These are phyloP conservation scores for Paecilomyces variotii DNA, from an alignment of 2,329 filamentous ascomycete species.

Conservation along the genomic window DNA sequence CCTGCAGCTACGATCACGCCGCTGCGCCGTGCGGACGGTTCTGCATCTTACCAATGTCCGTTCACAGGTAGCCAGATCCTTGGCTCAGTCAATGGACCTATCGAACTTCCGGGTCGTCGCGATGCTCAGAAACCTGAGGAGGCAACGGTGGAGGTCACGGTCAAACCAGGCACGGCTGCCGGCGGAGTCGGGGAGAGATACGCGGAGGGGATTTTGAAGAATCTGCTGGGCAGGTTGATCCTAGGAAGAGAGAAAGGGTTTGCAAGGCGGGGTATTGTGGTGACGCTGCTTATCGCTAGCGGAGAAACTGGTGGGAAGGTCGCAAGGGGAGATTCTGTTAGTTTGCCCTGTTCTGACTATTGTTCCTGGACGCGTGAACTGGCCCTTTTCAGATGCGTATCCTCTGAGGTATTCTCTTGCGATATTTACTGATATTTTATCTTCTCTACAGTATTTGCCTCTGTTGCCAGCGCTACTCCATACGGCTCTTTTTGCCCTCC, in stretches of 20 bases:
- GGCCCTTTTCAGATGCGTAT: neutral
- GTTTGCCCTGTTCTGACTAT: slow-evolving; percentile 8
- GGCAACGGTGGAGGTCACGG: slow-evolving; percentile 79
- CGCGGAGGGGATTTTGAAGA: slow-evolving; percentile 54
- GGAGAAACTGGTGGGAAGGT: slow-evolving; percentile 22
- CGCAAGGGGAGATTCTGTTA: slow-evolving; percentile 31
- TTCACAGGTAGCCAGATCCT: slow-evolving; percentile 66
- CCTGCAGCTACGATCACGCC: slow-evolving; percentile 26
- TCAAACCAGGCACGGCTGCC: slow-evolving; percentile 76
- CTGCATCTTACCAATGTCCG: slow-evolving; percentile 34
- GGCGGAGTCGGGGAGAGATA: slow-evolving; percentile 79
- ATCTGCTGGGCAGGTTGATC: slow-evolving; percentile 30
- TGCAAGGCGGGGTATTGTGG: slow-evolving; percentile 33
- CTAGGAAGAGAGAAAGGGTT: slow-evolving; percentile 35
- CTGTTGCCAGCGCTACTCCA: slow-evolving; percentile 78
- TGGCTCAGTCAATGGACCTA: slow-evolving; percentile 81
- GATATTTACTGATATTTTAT: slow-evolving; percentile 7
- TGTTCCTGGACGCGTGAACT: neutral
- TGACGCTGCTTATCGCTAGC: slow-evolving; percentile 35
- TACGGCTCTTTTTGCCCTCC: slow-evolving; percentile 65
- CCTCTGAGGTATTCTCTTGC: neutral
- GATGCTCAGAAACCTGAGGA: slow-evolving; percentile 83
- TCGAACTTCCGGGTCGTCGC: slow-evolving; percentile 72
- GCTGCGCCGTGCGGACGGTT: slow-evolving; percentile 32
- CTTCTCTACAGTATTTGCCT: slow-evolving; percentile 57